Conservation (phyloP, 306 rosid genomes). For the cucumber (Cucumis sativus) region DNA sequence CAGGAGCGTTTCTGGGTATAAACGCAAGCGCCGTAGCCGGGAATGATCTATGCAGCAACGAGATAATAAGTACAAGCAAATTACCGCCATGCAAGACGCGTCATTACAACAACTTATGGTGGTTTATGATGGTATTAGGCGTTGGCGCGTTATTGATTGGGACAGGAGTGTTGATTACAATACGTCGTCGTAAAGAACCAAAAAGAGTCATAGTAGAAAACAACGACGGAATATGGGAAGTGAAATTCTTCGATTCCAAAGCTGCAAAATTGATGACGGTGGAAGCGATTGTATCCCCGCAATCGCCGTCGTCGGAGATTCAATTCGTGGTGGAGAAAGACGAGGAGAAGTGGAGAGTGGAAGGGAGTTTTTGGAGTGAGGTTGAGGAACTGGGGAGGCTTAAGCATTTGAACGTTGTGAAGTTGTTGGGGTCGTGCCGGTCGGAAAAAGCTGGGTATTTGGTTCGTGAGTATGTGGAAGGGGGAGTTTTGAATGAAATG, state of each 20-base stretch:
- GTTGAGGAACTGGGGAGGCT: slow-evolving; percentile 33
- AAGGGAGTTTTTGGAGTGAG: slow-evolving; percentile 37
- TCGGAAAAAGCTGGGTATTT: slow-evolving; percentile 46
- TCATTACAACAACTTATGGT: slow-evolving; percentile 16
- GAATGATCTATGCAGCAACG: slow-evolving; percentile 46
- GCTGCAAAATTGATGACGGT: slow-evolving; percentile 24
- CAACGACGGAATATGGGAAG: slow-evolving; percentile 55
- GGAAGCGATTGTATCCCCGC: slow-evolving; percentile 32
- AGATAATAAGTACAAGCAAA: slow-evolving; percentile 14
- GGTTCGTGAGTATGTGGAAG: slow-evolving; percentile 30
- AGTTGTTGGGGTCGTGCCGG: slow-evolving; percentile 37
- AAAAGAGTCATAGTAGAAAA: slow-evolving; percentile 29
- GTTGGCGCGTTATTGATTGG: not conserved
- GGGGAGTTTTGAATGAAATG: slow-evolving; percentile 31
- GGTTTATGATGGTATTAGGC: slow-evolving; percentile 1
- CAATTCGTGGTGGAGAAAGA: slow-evolving; percentile 45
- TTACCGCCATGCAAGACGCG: slow-evolving; percentile 47
- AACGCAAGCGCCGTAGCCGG: slow-evolving; percentile 64
- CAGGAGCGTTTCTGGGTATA: slow-evolving; percentile 60
- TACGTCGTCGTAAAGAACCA: slow-evolving; percentile 24
- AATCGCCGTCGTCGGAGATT: slow-evolving; percentile 21
- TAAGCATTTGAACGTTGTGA: slow-evolving; percentile 42
- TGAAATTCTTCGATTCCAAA: slow-evolving; percentile 39
- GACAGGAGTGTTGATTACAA: not conserved
- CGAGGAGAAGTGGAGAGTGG: slow-evolving; percentile 18